Evolutionary conservation across 768 basidiomycete species (phyloP).

Genomic region (Collybiopsis confluens): DNA sequence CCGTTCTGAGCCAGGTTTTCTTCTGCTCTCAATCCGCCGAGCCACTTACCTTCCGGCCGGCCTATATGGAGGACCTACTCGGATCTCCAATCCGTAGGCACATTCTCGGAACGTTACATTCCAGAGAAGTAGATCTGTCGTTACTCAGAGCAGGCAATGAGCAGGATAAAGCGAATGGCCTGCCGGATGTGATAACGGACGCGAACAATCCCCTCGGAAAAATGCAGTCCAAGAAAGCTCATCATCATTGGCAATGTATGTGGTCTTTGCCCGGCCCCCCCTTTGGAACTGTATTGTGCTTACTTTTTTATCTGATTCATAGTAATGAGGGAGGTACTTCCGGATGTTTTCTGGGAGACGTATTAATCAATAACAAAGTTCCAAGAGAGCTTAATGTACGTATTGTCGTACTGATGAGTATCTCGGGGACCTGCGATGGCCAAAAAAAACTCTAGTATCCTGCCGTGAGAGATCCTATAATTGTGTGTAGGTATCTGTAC

Average conservation of each 20-base stretch:
- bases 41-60: slow-evolving; percentile 56
- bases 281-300: background rate
- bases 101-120: slow-evolving; percentile 47
- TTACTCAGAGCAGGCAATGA: slow-evolving; percentile 28
- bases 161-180: slow-evolving; percentile 37
- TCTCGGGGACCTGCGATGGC: no score
- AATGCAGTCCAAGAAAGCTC: slow-evolving; percentile 61
- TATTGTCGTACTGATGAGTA: no score
- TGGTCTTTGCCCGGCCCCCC: no score
- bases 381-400: no score
- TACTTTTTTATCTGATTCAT: slow-evolving; percentile 7
- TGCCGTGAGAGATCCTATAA: no score
- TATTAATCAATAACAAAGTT: no score
- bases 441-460: no score
- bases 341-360: slow-evolving; percentile 73
- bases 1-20: slow-evolving; percentile 51
- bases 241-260: slow-evolving; percentile 76
- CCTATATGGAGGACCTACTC: slow-evolving; percentile 56
- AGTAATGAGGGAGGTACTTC: slow-evolving; percentile 81
- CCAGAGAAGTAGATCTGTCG: slow-evolving; percentile 51
- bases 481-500: no score
- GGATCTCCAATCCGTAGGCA: slow-evolving; percentile 63
- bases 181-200: slow-evolving; percentile 71
- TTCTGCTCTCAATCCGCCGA: slow-evolving; percentile 65
- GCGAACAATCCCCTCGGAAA: slow-evolving; percentile 54